phyloP scores from a whole-genome alignment of 2,329 filamentous ascomycete species.

The Alternaria burnsii region DNA sequence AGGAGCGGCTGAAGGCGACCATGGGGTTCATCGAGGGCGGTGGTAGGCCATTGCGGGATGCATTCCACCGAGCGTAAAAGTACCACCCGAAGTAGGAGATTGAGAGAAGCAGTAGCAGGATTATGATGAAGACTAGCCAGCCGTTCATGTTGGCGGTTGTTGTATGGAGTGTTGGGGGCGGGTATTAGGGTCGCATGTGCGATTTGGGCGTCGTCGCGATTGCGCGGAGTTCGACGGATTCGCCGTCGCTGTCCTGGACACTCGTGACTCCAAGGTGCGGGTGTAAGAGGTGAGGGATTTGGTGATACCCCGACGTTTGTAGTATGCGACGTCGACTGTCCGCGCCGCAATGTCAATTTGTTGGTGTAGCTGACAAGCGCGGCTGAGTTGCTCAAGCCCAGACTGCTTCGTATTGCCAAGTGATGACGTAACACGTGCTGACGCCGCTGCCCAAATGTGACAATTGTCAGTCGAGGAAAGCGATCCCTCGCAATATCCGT shows the following conservation, averaged over 20 bases:
- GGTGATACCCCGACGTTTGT: not conserved
- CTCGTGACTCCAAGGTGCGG: not conserved
- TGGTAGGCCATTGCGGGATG: conserved; percentile 77
- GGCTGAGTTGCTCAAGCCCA: conserved; percentile 30
- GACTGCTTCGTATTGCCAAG: conserved; percentile 25
- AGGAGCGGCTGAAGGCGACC: conserved; percentile 69
- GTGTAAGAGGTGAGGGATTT: not conserved
- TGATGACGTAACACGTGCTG: conserved; percentile 36
- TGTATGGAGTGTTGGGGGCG: not conserved
- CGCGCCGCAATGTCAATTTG: conserved; percentile 19
- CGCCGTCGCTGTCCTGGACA: not conserved
- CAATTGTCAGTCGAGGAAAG: not conserved
- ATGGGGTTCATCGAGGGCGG: conserved; percentile 75
- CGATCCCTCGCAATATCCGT: not conserved
- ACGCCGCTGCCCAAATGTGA: conserved; percentile 7
- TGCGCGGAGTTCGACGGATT: conserved; percentile 17
- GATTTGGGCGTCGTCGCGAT: conserved; percentile 18
- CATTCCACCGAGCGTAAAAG: conserved; percentile 75
- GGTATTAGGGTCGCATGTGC: conserved; percentile 20
- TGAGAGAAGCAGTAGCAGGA: conserved; percentile 71
- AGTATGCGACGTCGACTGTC: conserved; percentile 8
- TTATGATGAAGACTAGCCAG: conserved; percentile 71
- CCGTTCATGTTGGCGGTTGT: conserved; percentile 48
- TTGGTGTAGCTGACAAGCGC: conserved; percentile 25
- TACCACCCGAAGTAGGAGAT: conserved; percentile 72